phyloP scores from a whole-genome alignment of 225 moss, liverwort and hornwort genomes.

The Physcomitrellopsis africana region DNA sequence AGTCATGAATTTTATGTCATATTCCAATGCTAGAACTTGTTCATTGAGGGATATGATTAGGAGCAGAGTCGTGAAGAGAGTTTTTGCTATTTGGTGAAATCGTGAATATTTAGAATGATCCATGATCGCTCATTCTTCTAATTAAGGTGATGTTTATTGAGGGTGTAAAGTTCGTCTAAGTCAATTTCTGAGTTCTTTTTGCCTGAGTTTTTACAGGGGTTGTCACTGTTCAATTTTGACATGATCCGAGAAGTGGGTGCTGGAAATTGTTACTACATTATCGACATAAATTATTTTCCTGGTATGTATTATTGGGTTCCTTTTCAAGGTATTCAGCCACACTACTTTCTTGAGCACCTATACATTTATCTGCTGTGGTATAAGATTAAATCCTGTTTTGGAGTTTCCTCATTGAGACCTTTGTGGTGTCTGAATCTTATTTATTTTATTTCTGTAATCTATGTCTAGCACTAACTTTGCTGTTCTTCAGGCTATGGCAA shows the following conservation, averaged over 20 bases:
- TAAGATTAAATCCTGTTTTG: background rate
- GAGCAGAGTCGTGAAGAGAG: too few relatives aligned
- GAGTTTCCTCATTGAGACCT: background rate
- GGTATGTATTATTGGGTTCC: constrained; percentile 21
- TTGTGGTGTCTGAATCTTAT: background rate
- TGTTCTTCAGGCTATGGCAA: constrained; percentile 48
- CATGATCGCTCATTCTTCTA: too few relatives aligned
- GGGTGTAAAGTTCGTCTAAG: background rate
- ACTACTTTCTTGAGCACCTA: background rate
- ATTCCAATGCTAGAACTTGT: too few relatives aligned
- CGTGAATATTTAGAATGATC: too few relatives aligned
- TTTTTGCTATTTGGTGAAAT: too few relatives aligned
- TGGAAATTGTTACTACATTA: constrained; percentile 42
- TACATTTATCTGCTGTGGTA: background rate
- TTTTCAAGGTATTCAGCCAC: background rate
- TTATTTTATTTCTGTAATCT: background rate
- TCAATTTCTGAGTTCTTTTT: constrained; percentile 11
- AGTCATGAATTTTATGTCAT: too few relatives aligned
- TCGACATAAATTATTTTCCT: constrained; percentile 52
- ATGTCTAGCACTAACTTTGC: background rate
- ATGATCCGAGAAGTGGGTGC: constrained; percentile 46
- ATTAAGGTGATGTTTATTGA: background rate
- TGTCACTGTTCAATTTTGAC: constrained; percentile 47
- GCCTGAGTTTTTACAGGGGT: constrained; percentile 29
- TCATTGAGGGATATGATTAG: too few relatives aligned